Evolutionary conservation across 2,329 filamentous ascomycete genomes (phyloP), one percentile per base, ranked within the genome.

Genomic region (Monosporascus sp.): DNA sequence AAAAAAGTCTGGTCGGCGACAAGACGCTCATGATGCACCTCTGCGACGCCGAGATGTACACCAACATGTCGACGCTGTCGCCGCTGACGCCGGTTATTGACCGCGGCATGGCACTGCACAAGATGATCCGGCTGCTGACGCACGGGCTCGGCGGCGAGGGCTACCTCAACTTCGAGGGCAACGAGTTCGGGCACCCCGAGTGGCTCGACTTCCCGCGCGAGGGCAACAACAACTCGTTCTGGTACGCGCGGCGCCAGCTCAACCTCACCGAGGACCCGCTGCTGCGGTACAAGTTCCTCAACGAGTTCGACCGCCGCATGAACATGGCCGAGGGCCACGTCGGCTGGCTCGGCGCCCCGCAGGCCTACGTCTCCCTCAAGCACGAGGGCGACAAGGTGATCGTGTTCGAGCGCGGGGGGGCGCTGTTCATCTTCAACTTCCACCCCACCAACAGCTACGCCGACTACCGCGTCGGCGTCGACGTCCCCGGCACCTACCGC

Each of bases 11-110:
- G 47, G 94, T 99, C 36, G 94, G 94, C 42, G 94, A 99, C 76
- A 99, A 99, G 74, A 88, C 90, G 0, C 77, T 99, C 46, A 90
- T 99, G 80, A 96, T 99, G 88, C 96, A 96, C 82, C 86, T 99
- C 47, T 97, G 92, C 70, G 94, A 99, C 69, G 92, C 93, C 18
- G 86, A 99, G 69, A 83, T 99, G 79, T 99, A 99, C 75, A 97
- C 93, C 25, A 86, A 99, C 76, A 99, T 99, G 94, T 97, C 94
- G 1, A 80, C 76, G 0, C 73, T 97, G 24, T 85, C 87, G 0
- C 85, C 88, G n/a, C 76, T 96, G 60, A 99, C 94, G 0, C 84
- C 90, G 0, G 79, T 90, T 57, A 96, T 99, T 68, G 87, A 95
- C 64, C 86, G 94, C 48, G 94, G 94, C 51, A 88, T 99, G 77